These are phyloP conservation scores for Globisporangium apiculatum DNA, from an alignment of 352 stramenopile species.

Conservation along the genomic window DNA sequence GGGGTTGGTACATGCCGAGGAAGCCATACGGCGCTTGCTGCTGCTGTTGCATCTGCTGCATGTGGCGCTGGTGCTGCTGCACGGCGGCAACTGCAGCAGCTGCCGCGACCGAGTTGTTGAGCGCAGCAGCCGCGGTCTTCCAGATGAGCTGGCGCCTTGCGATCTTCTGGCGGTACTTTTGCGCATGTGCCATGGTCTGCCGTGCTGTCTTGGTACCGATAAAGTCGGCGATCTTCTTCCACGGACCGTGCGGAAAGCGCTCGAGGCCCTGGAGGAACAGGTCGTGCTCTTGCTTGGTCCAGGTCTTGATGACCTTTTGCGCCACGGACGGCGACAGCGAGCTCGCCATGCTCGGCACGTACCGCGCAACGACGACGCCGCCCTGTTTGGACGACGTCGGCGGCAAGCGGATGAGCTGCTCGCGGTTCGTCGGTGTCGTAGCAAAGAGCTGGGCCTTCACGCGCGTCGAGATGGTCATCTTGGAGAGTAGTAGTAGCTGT, in stretches of 20 bases:
- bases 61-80: neutral
- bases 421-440: constrained; percentile 13
- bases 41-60: neutral
- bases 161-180: constrained; percentile 33
- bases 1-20: constrained; percentile 5
- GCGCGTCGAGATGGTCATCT: constrained; percentile 20
- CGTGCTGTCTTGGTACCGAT: constrained; percentile 59
- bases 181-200: constrained; percentile 84
- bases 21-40: constrained; percentile 3
- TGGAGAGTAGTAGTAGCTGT: neutral
- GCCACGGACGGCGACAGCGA: constrained; percentile 13
- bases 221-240: constrained; percentile 41
- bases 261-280: constrained; percentile 46
- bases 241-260: constrained; percentile 34
- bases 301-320: constrained; percentile 22
- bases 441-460: constrained; percentile 19
- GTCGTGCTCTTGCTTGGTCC: constrained; percentile 37
- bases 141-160: constrained; percentile 24
- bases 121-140: constrained; percentile 3
- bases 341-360: constrained; percentile 11
- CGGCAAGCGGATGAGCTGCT: constrained; percentile 18
- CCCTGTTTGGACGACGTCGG: constrained; percentile 18
- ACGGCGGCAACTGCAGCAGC: neutral
- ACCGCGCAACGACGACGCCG: constrained; percentile 25
- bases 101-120: constrained; percentile 7